These are phyloP conservation scores for Coffea eugenioides DNA, from an alignment of 257 asterid species.

Conservation along the genomic window DNA sequence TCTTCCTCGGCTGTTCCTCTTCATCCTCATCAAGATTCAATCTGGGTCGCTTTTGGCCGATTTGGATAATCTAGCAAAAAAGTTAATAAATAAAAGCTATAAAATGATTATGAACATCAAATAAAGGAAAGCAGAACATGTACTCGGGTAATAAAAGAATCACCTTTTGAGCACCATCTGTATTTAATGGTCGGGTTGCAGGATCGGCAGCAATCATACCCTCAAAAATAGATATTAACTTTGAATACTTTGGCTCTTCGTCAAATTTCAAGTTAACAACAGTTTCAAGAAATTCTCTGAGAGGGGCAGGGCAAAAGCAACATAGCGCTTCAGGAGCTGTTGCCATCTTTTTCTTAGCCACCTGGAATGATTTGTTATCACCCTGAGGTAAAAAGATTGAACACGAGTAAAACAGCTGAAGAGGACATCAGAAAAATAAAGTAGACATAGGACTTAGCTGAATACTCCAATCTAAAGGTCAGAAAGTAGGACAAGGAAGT, in stretches of 20 bases:
- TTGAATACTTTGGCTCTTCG: slow-evolving; percentile 52
- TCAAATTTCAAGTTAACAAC: slow-evolving; percentile 47
- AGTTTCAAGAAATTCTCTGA: slow-evolving; percentile 40
- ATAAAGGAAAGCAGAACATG: not conserved
- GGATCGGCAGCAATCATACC: slow-evolving; percentile 46
- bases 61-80: slow-evolving; percentile 29
- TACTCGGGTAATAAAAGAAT: not conserved
- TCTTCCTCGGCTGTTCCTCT: slow-evolving; percentile 44
- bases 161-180: slow-evolving; percentile 56
- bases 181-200: slow-evolving; percentile 41
- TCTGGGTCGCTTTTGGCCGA: slow-evolving; percentile 43
- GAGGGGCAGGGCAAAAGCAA: slow-evolving; percentile 43
- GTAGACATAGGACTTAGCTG: too few species aligned
- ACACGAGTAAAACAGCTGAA: not conserved
- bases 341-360: slow-evolving; percentile 47
- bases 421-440: not conserved
- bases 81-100: not conserved
- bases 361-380: slow-evolving; percentile 49
- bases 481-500: slow-evolving; percentile 6
- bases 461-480: not conserved
- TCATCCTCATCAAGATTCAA: slow-evolving; percentile 33
- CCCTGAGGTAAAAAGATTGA: slow-evolving; percentile 29
- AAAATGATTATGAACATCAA: not conserved
- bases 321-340: slow-evolving; percentile 50
- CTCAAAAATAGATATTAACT: slow-evolving; percentile 41